phyloP scores from a whole-genome alignment of 2,329 filamentous ascomycete species.

The Trichophyton schoenleinii region DNA sequence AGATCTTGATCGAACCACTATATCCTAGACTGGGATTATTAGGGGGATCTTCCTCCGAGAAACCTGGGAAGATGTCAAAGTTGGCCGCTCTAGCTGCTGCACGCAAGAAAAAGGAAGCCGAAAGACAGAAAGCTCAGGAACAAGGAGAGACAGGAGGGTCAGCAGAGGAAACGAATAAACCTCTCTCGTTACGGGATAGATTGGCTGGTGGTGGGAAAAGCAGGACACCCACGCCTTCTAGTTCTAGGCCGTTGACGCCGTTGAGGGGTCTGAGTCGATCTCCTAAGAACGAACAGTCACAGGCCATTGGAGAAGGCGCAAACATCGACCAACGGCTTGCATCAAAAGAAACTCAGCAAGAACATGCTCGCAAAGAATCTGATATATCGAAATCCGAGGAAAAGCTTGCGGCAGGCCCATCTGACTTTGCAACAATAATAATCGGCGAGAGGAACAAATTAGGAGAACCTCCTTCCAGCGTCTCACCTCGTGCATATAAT shows the following conservation, averaged over 20 bases:
- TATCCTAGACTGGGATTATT: slow-evolving; percentile 55
- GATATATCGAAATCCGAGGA: neutral
- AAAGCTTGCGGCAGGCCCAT: slow-evolving; percentile 36
- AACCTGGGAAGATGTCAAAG: slow-evolving; percentile 66
- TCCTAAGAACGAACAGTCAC: neutral
- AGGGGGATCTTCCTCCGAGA: slow-evolving; percentile 57
- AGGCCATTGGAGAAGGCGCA: neutral
- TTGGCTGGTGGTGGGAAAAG: slow-evolving; percentile 22
- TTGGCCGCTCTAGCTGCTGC: slow-evolving; percentile 79
- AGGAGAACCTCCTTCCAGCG: neutral
- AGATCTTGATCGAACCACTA: slow-evolving; percentile 49
- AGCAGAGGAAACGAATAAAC: slow-evolving; percentile 12
- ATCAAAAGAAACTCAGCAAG: neutral
- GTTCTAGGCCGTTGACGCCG: neutral
- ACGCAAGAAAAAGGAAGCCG: slow-evolving; percentile 67
- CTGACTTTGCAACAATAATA: slow-evolving; percentile 39
- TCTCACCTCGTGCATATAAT: neutral
- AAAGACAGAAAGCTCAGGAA: slow-evolving; percentile 33
- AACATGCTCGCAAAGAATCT: neutral
- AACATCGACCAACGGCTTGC: too few species aligned
- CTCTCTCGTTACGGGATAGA: slow-evolving; percentile 29
- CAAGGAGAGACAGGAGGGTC: neutral
- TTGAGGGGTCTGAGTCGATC: neutral
- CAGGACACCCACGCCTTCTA: neutral
- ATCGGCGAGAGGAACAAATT: slow-evolving; percentile 19